Conservation (phyloP, 257 asterid species). For the Rauvolfia tetraphylla region DNA sequence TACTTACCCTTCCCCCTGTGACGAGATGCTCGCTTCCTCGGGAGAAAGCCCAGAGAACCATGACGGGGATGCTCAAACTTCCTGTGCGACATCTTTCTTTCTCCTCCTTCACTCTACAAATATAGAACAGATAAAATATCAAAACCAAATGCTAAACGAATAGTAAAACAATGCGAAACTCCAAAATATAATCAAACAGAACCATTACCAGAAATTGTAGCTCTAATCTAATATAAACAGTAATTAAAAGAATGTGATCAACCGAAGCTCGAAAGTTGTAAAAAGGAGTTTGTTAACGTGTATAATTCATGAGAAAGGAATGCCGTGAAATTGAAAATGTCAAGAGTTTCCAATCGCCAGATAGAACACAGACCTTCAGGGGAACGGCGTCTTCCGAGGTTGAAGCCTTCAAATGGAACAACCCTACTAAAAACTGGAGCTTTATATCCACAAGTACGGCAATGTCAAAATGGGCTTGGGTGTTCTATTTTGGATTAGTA, state of each 20-base stretch:
- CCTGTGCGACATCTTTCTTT: conserved; percentile 74
- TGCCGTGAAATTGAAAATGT: not conserved
- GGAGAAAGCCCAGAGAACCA: conserved; percentile 90
- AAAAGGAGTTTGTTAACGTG: not conserved
- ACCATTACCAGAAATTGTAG: not conserved
- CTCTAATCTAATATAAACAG: not conserved
- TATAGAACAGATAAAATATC: not conserved
- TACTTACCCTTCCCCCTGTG: conserved; percentile 78
- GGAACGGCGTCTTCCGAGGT: not conserved
- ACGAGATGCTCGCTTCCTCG: conserved; percentile 83
- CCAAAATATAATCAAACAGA: not conserved
- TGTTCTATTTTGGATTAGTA: not conserved
- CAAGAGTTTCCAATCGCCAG: not conserved
- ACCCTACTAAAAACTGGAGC: conserved; percentile 5
- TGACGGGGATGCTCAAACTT: conserved; percentile 96
- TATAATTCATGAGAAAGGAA: not conserved
- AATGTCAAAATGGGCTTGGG: not conserved
- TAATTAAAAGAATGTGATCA: not conserved
- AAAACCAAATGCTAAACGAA: not conserved
- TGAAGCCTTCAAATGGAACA: not conserved
- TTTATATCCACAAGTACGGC: not conserved
- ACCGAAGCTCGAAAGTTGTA: not conserved
- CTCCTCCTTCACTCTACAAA: not conserved
- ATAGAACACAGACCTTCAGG: not conserved
- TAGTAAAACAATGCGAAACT: not conserved